Conservation (phyloP, 2,329 filamentous ascomycete species). For the Fusarium annulatum region DNA sequence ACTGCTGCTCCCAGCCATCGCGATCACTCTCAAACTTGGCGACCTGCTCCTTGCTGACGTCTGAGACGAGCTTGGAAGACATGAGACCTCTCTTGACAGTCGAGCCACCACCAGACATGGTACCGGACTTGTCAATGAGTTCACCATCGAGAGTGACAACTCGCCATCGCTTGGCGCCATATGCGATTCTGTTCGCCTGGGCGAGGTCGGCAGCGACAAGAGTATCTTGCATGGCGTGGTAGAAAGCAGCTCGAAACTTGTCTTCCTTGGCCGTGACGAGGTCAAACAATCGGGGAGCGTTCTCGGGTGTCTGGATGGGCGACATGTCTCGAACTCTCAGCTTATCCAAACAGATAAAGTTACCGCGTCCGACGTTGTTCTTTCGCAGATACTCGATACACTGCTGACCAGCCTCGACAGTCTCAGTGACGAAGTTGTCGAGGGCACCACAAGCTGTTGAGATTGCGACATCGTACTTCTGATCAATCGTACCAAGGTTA, state of each 20-base stretch:
- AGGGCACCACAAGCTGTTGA: conserved; percentile 93
- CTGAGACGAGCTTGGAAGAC: conserved; percentile 94
- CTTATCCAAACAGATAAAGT: conserved; percentile 96
- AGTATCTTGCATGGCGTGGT: conserved; percentile 94
- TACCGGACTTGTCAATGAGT: conserved; percentile 97
- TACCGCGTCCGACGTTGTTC: conserved; percentile 95
- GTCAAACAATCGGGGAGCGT: conserved; percentile 92
- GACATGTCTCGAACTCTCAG: conserved; percentile 82
- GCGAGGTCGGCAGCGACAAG: conserved; percentile 90
- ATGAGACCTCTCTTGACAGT: conserved; percentile 92
- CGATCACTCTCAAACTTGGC: conserved; percentile 87
- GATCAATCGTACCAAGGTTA: conserved; percentile 92
- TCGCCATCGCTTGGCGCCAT: conserved; percentile 92
- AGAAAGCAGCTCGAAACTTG: conserved; percentile 90
- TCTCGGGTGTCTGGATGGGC: conserved; percentile 87
- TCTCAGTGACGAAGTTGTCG: conserved; percentile 97
- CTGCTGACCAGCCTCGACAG: conserved; percentile 94
- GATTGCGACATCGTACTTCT: conserved; percentile 96
- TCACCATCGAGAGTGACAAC: conserved; percentile 96
- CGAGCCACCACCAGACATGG: conserved; percentile 96
- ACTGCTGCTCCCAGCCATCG: conserved; percentile 82
- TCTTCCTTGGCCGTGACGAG: conserved; percentile 90
- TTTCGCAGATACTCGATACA: conserved; percentile 98
- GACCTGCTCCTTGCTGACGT: conserved; percentile 89
- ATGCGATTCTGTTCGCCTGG: conserved; percentile 98